Evolutionary conservation across 2,329 filamentous ascomycete genomes (phyloP), one percentile per base, ranked within the genome.

Genomic region (Fusarium nanum): DNA sequence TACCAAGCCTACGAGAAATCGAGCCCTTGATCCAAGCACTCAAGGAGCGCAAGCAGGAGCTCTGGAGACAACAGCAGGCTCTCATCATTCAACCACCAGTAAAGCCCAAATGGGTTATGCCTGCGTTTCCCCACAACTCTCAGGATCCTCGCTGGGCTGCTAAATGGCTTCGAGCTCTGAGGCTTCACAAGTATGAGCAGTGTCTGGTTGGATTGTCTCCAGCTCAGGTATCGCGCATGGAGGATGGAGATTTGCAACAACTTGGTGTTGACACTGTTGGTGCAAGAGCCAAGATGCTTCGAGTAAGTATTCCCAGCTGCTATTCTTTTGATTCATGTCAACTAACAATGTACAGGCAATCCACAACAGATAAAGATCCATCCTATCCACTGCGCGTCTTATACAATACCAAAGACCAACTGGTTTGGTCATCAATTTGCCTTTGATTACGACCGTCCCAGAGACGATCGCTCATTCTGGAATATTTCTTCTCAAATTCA

Each of bases 91-190:
- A 73, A 48, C 73, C 73, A 9, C 60, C 60, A 11, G 60, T 59
- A 18, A 74, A 68, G 30, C 66, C 70, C 34, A 75, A 73, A 61
- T 75, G 73, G 73, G 53, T 62, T 18, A 75, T 75, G 69, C 73
- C 73, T 4, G 56, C 64, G 8, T 75, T 75, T 27, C 73, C 73
- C 30, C 61, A 62, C 46, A 64, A 50, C 53, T 70, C 73, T 3
- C 64, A 71, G 23, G 73, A 75, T n/a, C 69, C 73, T 40, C 67
- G 69, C 34, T 75, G 73, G 73, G 61, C 70, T 11, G 52, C 70
- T 12, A 75, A 75, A 62, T 75, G 73, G 73, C 62, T 75, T 37
- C 69, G 72, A 56, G 70, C 73, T 44, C 50, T 75, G 56, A 74
- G 73, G 37, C 52, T 75, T 25, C 73, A 75, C 60, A 75, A 75